Percentiles rank a stretch among this genome's conserved stretches.
Conservation (phyloP, 345 rosid genomes). For the Rhodomyrtus tomentosa region DNA sequence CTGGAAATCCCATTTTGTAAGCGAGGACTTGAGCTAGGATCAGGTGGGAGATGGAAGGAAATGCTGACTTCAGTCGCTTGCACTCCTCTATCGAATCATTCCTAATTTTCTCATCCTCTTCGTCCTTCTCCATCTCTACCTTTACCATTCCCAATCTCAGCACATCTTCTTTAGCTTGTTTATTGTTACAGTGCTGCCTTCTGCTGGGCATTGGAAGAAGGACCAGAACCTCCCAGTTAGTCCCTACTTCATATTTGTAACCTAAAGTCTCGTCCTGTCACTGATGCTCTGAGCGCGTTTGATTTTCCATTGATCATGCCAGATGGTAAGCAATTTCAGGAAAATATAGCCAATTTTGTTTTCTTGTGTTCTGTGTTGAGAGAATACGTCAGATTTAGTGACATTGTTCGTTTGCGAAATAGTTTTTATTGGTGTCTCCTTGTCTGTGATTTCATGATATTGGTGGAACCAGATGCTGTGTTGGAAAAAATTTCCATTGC, state of each 20-base stretch:
- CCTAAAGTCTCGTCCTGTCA: not conserved
- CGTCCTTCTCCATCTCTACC: not conserved
- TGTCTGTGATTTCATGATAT: not conserved
- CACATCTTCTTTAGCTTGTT: not conserved
- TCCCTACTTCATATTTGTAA: not conserved
- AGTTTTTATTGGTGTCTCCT: not conserved
- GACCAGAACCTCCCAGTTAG: not conserved
- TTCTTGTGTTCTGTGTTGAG: not conserved
- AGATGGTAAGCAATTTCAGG: slow-evolving; percentile 42
- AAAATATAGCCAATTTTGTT: not conserved
- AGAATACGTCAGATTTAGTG: not conserved
- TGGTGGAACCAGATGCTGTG: not conserved
- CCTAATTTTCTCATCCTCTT: not conserved
- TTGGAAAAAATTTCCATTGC: not conserved
- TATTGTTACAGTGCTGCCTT: not conserved
- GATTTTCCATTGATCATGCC: slow-evolving; percentile 77
- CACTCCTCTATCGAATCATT: not conserved
- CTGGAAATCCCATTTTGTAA: not conserved
- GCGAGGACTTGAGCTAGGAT: not conserved
- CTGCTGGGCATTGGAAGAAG: not conserved
- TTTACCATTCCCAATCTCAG: not conserved
- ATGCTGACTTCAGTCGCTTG: not conserved
- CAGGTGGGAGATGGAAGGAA: not conserved
- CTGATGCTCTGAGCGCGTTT: slow-evolving; percentile 41
- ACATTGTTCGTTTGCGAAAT: not conserved